Conservation (phyloP, 23 red algal species). For the Pyropia haitanensis region DNA sequence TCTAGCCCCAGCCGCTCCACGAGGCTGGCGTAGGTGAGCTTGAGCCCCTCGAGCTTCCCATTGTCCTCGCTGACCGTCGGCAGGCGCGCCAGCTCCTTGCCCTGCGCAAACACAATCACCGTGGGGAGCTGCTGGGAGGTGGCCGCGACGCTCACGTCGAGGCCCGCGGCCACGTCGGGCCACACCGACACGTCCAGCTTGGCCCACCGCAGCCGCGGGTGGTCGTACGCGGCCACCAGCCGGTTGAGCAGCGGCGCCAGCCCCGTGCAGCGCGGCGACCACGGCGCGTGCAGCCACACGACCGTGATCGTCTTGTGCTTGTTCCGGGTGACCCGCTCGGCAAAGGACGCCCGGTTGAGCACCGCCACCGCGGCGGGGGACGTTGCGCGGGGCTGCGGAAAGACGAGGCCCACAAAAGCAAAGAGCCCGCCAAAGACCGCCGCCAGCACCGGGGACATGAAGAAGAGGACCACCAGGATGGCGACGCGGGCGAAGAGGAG, state of each 20-base stretch:
- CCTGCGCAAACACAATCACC: conserved; percentile 42
- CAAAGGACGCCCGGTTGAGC: conserved; percentile 37
- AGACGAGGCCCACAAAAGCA: conserved; percentile 30
- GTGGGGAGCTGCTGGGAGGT: conserved; percentile 45
- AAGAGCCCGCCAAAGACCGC: conserved; percentile 30
- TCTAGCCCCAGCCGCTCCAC: conserved; percentile 25
- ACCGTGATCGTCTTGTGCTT: conserved; percentile 38
- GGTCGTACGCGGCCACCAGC: conserved; percentile 35
- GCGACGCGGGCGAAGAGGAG: conserved; percentile 1
- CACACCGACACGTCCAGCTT: conserved; percentile 49
- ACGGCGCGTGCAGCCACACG: conserved; percentile 58
- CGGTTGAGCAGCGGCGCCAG: conserved; percentile 50
- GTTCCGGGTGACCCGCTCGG: conserved; percentile 32
- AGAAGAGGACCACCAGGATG: conserved; percentile 27
- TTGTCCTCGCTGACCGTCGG: conserved; percentile 13
- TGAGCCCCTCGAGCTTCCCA: conserved; percentile 18
- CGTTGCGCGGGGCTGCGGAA: conserved; percentile 41
- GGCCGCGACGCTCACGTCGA: conserved; percentile 20
- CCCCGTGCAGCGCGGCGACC: conserved; percentile 67
- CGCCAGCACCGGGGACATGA: conserved; percentile 16
- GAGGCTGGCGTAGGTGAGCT: conserved; percentile 29
- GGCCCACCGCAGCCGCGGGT: conserved; percentile 39
- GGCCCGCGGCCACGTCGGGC: conserved; percentile 19
- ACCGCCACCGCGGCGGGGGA: conserved; percentile 20
- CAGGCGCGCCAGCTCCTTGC: conserved; percentile 51